A percentile compares a stretch with the other conserved stretches of the same genome.
phyloP scores from a whole-genome alignment of 345 rosid species.

The Psidium friedrichsthalianum region DNA sequence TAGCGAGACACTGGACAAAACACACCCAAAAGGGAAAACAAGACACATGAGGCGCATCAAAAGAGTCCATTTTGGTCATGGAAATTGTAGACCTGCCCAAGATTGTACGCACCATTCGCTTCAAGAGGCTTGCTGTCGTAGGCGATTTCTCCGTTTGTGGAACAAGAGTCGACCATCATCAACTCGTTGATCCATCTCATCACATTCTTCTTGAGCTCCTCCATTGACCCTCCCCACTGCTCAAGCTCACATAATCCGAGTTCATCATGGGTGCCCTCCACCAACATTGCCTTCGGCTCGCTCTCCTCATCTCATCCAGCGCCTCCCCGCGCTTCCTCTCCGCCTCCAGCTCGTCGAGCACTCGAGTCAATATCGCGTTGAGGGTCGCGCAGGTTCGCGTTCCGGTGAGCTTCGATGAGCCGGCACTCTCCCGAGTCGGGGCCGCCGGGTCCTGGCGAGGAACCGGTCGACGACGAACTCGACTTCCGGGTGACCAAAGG shows the following conservation, averaged over 20 bases:
- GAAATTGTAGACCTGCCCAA: neutral
- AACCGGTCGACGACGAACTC: slow-evolving; percentile 9
- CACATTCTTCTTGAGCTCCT: slow-evolving; percentile 27
- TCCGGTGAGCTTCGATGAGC: slow-evolving; percentile 35
- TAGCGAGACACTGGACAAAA: neutral
- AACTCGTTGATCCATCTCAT: slow-evolving; percentile 13
- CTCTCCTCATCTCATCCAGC: slow-evolving; percentile 16
- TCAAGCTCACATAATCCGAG: slow-evolving; percentile 17
- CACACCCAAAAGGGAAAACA: neutral
- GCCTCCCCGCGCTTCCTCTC: slow-evolving; percentile 33
- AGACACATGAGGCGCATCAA: neutral
- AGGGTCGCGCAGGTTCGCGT: slow-evolving; percentile 35
- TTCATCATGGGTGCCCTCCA: slow-evolving; percentile 35
- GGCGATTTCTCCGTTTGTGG: neutral
- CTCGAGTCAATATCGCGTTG: slow-evolving; percentile 28
- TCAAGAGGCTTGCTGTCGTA: neutral
- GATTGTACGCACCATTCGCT: neutral
- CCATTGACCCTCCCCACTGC: slow-evolving; percentile 20
- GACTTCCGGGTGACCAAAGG: slow-evolving; percentile 29
- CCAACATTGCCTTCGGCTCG: slow-evolving; percentile 16
- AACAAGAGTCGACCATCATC: slow-evolving; percentile 1
- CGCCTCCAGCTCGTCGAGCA: slow-evolving; percentile 23
- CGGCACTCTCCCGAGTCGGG: slow-evolving; percentile 11
- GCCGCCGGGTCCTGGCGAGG: slow-evolving; percentile 6
- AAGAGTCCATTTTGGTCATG: neutral